Percentiles rank a stretch among this genome's conserved stretches.
Evolutionary conservation across 768 basidiomycete species (phyloP).

Genomic region (Rhizopogon vesiculosus): DNA sequence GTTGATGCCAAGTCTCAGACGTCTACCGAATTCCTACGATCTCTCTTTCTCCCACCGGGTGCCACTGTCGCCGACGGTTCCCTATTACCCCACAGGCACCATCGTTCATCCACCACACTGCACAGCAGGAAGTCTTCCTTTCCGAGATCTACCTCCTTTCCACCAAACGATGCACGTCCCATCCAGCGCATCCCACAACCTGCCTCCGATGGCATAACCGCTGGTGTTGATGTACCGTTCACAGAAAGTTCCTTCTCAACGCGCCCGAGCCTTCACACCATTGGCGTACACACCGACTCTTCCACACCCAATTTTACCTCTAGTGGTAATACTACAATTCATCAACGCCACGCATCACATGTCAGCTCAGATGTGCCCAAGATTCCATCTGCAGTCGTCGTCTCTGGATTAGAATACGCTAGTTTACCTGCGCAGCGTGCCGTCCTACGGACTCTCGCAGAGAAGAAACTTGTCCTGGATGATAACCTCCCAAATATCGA

Average conservation of each 20-base stretch:
- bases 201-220: conserved; percentile 6
- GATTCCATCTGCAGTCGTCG: conserved; percentile 57
- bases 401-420: conserved; percentile 68
- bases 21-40: conserved; percentile 28
- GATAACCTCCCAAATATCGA: conserved; percentile 2
- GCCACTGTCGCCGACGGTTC: conserved; percentile 12
- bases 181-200: conserved; percentile 10
- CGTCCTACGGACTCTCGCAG: conserved; percentile 46
- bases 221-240: not conserved
- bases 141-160: conserved; percentile 16
- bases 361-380: conserved; percentile 19
- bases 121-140: conserved; percentile 22
- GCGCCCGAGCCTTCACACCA: conserved; percentile 7
- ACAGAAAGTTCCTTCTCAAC: not conserved
- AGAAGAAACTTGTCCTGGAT: conserved; percentile 44
- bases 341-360: conserved; percentile 11
- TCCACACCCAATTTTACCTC: conserved; percentile 12
- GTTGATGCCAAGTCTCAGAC: conserved; percentile 11
- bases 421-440: conserved; percentile 51
- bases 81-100: conserved; percentile 10
- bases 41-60: conserved; percentile 31
- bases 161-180: conserved; percentile 13
- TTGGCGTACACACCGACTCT: conserved; percentile 10
- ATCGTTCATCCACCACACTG: conserved; percentile 16
- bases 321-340: not conserved